These are phyloP conservation scores for Fusarium concolor DNA, from an alignment of 2,329 filamentous ascomycete genomes.

Conservation along the genomic window DNA sequence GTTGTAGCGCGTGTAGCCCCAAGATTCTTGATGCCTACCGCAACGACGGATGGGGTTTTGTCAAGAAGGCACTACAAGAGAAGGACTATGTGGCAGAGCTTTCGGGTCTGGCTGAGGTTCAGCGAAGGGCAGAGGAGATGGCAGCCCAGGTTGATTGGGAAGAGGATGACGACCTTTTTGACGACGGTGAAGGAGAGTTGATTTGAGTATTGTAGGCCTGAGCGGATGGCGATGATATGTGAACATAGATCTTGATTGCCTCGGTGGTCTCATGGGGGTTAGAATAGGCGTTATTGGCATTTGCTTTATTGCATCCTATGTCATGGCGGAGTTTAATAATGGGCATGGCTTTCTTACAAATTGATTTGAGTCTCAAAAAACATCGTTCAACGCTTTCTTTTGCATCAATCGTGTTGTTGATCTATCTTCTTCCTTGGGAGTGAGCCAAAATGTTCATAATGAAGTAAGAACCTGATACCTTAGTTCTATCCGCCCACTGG, in stretches of 20 bases:
- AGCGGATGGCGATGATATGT: not conserved
- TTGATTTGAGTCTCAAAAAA: not conserved
- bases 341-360: not conserved
- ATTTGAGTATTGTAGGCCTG: constrained; percentile 5
- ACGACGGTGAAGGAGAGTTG: constrained; percentile 31
- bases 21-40: constrained; percentile 76
- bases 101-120: constrained; percentile 79
- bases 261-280: constrained; percentile 2
- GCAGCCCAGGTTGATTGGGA: constrained; percentile 70
- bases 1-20: constrained; percentile 83
- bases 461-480: too few species aligned
- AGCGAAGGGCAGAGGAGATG: constrained; percentile 66
- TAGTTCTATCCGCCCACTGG: too few species aligned
- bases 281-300: constrained; percentile 23
- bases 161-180: constrained; percentile 62
- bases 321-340: constrained; percentile 1
- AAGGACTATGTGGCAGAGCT: constrained; percentile 83
- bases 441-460: too few species aligned
- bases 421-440: too few species aligned
- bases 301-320: not conserved
- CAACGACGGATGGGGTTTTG: constrained; percentile 78
- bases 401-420: too few species aligned
- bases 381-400: too few species aligned
- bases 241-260: constrained; percentile 15
- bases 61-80: constrained; percentile 78